These are phyloP conservation scores for Striga hermonthica DNA, from an alignment of 305 asterid species.

Conservation along the genomic window DNA sequence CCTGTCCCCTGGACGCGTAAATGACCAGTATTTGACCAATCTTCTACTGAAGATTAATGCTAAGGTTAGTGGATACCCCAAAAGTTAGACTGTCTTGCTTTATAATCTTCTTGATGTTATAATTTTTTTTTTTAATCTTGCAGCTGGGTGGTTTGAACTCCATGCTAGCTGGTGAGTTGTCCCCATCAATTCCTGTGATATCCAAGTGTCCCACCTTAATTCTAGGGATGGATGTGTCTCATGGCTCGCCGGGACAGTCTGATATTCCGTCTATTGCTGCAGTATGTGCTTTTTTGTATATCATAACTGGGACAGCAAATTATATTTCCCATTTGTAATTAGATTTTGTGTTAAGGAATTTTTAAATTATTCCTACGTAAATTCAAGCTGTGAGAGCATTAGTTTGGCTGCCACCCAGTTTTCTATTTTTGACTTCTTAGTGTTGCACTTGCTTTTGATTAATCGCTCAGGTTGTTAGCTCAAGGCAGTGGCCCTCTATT, in stretches of 20 bases:
- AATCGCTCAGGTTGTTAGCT: slow-evolving; percentile 65
- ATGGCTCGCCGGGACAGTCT: slow-evolving; percentile 87
- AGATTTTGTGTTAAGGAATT: not conserved
- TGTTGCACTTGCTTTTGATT: slow-evolving; percentile 24
- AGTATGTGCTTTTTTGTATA: slow-evolving; percentile 10
- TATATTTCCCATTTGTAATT: not conserved
- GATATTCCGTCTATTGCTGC: slow-evolving; percentile 45
- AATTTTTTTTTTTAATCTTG: slow-evolving; percentile 4
- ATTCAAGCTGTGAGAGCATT: not conserved
- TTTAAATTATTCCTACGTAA: not conserved
- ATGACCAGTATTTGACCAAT: slow-evolving; percentile 80
- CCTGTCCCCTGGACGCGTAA: slow-evolving; percentile 62
- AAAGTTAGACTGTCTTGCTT: not conserved
- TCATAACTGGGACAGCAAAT: not conserved
- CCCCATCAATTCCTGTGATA: slow-evolving; percentile 59
- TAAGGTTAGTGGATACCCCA: slow-evolving; percentile 45
- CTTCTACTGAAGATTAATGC: slow-evolving; percentile 82
- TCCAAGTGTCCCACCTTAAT: slow-evolving; percentile 73
- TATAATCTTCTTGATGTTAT: not conserved
- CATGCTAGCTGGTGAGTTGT: slow-evolving; percentile 52
- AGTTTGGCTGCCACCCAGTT: not conserved
- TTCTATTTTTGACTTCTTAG: not conserved
- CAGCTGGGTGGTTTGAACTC: slow-evolving; percentile 93
- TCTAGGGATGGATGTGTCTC: slow-evolving; percentile 92
- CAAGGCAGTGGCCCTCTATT: slow-evolving; percentile 75